Base-by-base conservation (phyloP, 441 rosid species). In the Populus tomentosa region DNA sequence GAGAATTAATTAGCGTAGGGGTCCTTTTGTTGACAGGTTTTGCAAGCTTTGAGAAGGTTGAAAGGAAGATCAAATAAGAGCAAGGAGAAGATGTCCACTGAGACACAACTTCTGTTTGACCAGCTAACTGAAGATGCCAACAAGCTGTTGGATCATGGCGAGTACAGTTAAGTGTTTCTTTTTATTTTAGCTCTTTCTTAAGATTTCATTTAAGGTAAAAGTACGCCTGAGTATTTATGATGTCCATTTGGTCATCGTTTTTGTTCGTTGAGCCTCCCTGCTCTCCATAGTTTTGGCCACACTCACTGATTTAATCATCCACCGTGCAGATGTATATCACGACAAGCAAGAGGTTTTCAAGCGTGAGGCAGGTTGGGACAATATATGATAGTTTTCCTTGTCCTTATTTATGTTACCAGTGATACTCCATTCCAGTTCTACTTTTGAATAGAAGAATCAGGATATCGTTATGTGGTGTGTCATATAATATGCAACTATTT, bases 71-170 rank as follows among this genome's bases (percentile, higher is more conserved):
- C 94, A 73, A 90, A 80, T 81, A 89, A 88, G 80, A 90, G 87
- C 82, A 96, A 91, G 83, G 94, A 87, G 82, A 96, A 90, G 82
- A 96, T 94, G 98, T 85, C 93, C 6, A 76, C 89, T 67, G 94
- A 91, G 84, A 90, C 91, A 2, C 91, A 92, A 81, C 85, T 5
- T 69, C 80, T 91, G 26, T 96, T 96, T 87, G 98, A 96, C 84
- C 94, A 90, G 90, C 92, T 96, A 81, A 96, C 99, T 71, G 99
- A 96, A 82, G 98, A 92, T 86, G 92, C 99, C 30, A 85, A 88
- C 87, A 91, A 79, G 80, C 87, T 96, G 75, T 84, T 93, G 86
- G 93, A 87, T 80, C 85, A 90, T 75, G 99, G 99, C 59, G 98
- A 94, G 76, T 91, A 86, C 85, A 81, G 99, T 95, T 87, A 83